Evolutionary conservation across 31 red algal species (phyloP).

Genomic region (Asparagopsis taxiformis): DNA sequence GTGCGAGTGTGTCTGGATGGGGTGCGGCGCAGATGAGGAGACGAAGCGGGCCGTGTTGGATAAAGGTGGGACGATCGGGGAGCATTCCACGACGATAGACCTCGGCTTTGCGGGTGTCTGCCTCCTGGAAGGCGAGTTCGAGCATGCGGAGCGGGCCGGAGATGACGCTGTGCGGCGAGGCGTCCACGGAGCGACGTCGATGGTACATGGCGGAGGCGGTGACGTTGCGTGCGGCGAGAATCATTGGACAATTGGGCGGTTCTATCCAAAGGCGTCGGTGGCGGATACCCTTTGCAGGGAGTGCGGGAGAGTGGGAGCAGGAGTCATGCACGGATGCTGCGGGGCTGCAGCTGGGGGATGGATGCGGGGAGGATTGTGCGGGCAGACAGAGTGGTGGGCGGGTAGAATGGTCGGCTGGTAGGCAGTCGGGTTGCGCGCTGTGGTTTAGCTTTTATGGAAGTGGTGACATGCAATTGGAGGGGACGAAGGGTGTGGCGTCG

Average conservation of each 20-base stretch:
- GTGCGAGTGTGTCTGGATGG: constrained; percentile 15
- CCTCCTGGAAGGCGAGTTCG: constrained; percentile 45
- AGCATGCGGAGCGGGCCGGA: constrained; percentile 38
- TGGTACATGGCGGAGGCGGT: constrained; percentile 11
- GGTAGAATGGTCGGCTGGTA: too few relatives aligned
- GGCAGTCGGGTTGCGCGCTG: too few relatives aligned
- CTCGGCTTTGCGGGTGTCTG: constrained; percentile 47
- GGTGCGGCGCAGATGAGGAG: constrained; percentile 62
- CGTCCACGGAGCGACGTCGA: constrained; percentile 15
- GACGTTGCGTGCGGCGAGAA: constrained; percentile 14
- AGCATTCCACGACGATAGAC: constrained; percentile 51
- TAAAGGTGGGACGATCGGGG: constrained; percentile 33
- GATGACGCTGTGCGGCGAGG: constrained; percentile 8
- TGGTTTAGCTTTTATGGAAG: too few relatives aligned
- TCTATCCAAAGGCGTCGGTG: background rate
- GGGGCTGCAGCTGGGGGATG: too few relatives aligned
- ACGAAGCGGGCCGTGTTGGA: constrained; percentile 49
- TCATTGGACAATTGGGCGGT: constrained; percentile 1
- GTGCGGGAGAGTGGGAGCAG: too few relatives aligned
- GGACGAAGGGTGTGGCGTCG: too few relatives aligned
- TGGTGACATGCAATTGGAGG: too few relatives aligned
- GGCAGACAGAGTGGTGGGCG: too few relatives aligned
- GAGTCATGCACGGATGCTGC: too few relatives aligned
- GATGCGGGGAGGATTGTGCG: too few relatives aligned
- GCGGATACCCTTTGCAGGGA: background rate